phyloP scores from a whole-genome alignment of 2,329 filamentous ascomycete genomes.

The Lanzia echinophila region DNA sequence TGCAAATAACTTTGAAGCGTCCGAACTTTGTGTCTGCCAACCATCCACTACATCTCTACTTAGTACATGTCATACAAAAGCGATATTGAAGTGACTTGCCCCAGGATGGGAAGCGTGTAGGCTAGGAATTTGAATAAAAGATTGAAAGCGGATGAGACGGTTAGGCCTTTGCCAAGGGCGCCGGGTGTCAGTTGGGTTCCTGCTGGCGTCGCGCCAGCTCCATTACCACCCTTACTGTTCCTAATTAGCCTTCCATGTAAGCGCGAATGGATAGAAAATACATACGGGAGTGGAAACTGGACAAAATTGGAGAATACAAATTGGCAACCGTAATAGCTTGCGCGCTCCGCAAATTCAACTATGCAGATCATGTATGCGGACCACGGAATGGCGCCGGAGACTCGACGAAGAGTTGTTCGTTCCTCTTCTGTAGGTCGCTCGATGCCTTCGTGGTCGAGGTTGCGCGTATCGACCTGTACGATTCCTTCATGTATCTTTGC shows the following conservation, averaged over 20 bases:
- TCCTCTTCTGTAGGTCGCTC: constrained; percentile 49
- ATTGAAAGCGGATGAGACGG: constrained; percentile 45
- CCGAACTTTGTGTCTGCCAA: constrained; percentile 59
- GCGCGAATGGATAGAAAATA: neutral
- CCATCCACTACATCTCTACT: constrained; percentile 35
- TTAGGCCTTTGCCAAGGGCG: constrained; percentile 51
- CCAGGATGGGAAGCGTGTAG: constrained; percentile 34
- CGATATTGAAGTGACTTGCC: constrained; percentile 3
- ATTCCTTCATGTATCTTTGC: constrained; percentile 2
- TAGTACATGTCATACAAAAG: constrained; percentile 33
- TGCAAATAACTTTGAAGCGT: constrained; percentile 55
- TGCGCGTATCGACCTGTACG: neutral
- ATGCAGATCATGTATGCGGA: constrained; percentile 64
- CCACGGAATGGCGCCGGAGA: constrained; percentile 60
- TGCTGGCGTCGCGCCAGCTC: constrained; percentile 33
- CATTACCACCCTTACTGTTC: constrained; percentile 32
- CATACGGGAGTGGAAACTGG: constrained; percentile 48
- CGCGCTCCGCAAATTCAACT: constrained; percentile 69
- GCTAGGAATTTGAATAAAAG: constrained; percentile 46
- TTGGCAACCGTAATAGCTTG: constrained; percentile 68
- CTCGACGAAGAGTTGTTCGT: constrained; percentile 50
- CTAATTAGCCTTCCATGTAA: neutral
- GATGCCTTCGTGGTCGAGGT: constrained; percentile 5
- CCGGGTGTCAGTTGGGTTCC: constrained; percentile 38
- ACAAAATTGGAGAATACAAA: constrained; percentile 55